Conservation (phyloP, 768 basidiomycete genomes). For the Cystofilobasidium capitatum region DNA sequence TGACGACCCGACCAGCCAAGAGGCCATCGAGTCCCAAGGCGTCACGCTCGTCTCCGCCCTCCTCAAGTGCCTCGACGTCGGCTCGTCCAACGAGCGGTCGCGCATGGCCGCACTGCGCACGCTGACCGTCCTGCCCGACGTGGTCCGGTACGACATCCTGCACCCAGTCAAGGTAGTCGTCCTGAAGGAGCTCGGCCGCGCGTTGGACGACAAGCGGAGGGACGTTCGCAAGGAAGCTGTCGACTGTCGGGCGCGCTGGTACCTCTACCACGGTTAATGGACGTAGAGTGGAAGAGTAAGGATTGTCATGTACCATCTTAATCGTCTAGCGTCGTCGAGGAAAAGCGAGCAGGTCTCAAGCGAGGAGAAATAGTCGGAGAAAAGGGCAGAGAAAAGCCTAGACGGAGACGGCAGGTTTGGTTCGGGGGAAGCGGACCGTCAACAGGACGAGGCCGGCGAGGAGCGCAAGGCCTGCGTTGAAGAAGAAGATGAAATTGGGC, state of each 20-base stretch:
- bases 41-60: conserved; percentile 59
- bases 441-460: background rate
- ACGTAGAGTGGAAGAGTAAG: no score
- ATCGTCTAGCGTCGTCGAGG: background rate
- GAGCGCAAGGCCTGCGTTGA: background rate
- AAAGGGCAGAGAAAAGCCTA: background rate
- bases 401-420: background rate
- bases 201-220: conserved; percentile 81
- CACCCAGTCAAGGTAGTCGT: conserved; percentile 69
- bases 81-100: conserved; percentile 49
- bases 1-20: conserved; percentile 41
- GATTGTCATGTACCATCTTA: no score
- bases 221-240: conserved; percentile 80
- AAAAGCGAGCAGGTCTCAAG: background rate
- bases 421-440: background rate
- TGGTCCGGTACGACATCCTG: conserved; percentile 70
- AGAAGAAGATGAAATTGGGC: background rate
- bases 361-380: background rate
- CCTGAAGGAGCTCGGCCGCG: conserved; percentile 60
- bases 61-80: conserved; percentile 50
- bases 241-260: conserved; percentile 52
- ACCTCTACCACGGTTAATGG: conserved; percentile 11
- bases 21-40: conserved; percentile 57
- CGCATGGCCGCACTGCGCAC: conserved; percentile 66
- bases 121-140: conserved; percentile 60